phyloP scores from a whole-genome alignment of 2,329 filamentous ascomycete species.

The Fusarium compactum region DNA sequence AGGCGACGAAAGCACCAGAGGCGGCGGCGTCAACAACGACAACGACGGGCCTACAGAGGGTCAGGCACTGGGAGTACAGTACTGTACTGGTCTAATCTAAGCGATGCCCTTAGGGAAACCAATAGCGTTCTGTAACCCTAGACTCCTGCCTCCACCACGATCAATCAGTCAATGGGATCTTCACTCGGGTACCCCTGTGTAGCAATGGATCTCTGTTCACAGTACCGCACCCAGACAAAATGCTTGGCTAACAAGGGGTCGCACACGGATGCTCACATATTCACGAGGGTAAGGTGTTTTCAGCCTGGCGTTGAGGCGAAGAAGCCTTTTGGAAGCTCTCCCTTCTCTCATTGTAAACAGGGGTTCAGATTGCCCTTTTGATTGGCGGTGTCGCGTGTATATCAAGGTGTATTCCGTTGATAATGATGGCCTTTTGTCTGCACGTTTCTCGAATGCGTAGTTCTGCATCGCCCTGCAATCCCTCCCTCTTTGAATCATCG shows the following conservation, averaged over 20 bases:
- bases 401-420: not conserved
- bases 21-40: conserved; percentile 34
- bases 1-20: conserved; percentile 19
- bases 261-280: conserved; percentile 6
- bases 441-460: not conserved
- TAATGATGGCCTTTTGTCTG: not conserved
- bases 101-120: conserved; percentile 8
- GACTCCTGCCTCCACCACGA: conserved; percentile 14
- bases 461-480: not conserved
- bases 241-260: conserved; percentile 25
- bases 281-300: conserved; percentile 17
- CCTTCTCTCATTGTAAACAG: not conserved
- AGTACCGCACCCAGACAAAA: conserved; percentile 17
- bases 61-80: not conserved
- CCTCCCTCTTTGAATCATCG: not conserved
- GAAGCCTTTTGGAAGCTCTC: conserved; percentile 26
- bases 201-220: conserved; percentile 11
- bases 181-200: conserved; percentile 17
- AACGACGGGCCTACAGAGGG: conserved; percentile 30
- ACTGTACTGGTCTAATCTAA: not conserved
- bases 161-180: conserved; percentile 35
- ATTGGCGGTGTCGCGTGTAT: conserved; percentile 1
- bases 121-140: conserved; percentile 10
- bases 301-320: conserved; percentile 30
- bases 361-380: conserved; percentile 10